Evolutionary conservation across 805 yeast genomes (phyloP), one percentile per base, ranked within the genome.

Genomic region (Myxozyma kluyveri): DNA sequence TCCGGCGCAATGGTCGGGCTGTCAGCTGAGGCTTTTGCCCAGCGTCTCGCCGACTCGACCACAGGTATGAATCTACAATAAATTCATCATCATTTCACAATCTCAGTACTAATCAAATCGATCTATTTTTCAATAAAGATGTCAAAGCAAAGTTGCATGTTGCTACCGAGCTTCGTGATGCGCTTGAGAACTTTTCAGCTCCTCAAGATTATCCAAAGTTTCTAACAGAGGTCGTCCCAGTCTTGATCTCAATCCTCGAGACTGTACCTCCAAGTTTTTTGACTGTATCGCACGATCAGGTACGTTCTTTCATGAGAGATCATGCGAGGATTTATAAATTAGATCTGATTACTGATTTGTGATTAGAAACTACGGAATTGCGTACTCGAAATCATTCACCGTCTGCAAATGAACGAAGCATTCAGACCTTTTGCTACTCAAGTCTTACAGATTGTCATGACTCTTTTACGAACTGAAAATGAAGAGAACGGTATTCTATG

Each of bases 401-500:
- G 96, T 43, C 76, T 89, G 39, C 88, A 87, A 50, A 81, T 86
- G 74, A 89, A 86, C 65, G 96, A 89, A 32, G 77, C 84, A 1
- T 81, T 88, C 63, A 84, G 83, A 64, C 86, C 86, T 0, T 82
- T 82, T 66, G 82, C 90, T 0, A 70, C 71, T 31, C 75, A 74
- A 33, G 75, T 88, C 18, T 72, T 86, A 62, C 83, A 79, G 32
- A 71, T 75, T 7, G 70, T 91, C 48, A 80, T 83, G 61, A 67
- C 72, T 21, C 71, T 85, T 12, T 72, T 91, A 52, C 80, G 78
- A 18, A 74, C 72, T 14, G 99, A 95, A 64, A 93, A 93, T 66
- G 99, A 95, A 68, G 97, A 90, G 56, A 93, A 93, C 67, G 98
- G 98, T 45, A 88, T 89, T 0, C 74, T 88, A 46, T 85, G 95